These are phyloP conservation scores for Populus tremula DNA, from an alignment of 345 rosid genomes.

Conservation along the genomic window DNA sequence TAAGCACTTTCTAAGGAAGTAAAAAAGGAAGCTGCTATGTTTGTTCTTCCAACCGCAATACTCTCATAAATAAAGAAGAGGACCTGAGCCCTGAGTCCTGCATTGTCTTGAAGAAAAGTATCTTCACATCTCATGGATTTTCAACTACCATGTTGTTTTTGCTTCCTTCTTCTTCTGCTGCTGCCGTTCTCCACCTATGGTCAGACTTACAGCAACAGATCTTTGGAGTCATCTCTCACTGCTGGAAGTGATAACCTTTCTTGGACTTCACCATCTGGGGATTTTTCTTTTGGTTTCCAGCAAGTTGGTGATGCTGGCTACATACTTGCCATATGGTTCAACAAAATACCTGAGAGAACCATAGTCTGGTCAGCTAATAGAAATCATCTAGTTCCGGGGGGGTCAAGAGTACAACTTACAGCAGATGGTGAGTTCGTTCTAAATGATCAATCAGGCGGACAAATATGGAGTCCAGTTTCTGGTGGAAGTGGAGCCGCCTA, in stretches of 20 bases:
- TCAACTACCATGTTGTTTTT: neutral
- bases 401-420: slow-evolving; percentile 30
- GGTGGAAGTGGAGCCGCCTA: slow-evolving; percentile 24
- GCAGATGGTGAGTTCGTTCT: slow-evolving; percentile 38
- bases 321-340: slow-evolving; percentile 40
- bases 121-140: neutral
- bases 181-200: slow-evolving; percentile 21
- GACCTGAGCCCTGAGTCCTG: neutral
- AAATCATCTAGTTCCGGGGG: slow-evolving; percentile 21
- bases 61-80: neutral
- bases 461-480: slow-evolving; percentile 24
- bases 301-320: slow-evolving; percentile 15
- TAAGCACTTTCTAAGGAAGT: too few relatives aligned
- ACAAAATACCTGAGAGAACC: slow-evolving; percentile 41
- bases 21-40: too few relatives aligned
- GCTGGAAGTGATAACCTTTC: slow-evolving; percentile 17
- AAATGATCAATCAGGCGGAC: slow-evolving; percentile 24
- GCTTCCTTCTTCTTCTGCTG: slow-evolving; percentile 14
- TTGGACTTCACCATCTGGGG: slow-evolving; percentile 48
- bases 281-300: slow-evolving; percentile 51
- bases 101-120: neutral
- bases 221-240: slow-evolving; percentile 27
- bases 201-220: slow-evolving; percentile 22
- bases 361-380: slow-evolving; percentile 51
- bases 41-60: neutral